phyloP scores from a whole-genome alignment of 371 early-diverging fungal genomes.

The Syncephalastrum racemosum region DNA sequence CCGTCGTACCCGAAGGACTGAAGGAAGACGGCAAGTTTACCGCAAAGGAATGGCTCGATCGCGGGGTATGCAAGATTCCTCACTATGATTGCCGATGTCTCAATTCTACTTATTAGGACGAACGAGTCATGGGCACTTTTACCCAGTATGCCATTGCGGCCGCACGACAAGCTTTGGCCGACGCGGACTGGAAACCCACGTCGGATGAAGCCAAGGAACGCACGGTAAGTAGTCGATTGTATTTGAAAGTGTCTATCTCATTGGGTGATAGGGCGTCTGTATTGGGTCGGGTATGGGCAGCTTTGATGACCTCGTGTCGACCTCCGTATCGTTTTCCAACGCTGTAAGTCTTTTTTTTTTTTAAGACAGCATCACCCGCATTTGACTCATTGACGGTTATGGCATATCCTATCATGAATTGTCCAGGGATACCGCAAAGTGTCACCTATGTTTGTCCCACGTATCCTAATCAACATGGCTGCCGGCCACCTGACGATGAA shows the following conservation, averaged over 20 bases:
- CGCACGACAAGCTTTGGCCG: constrained; percentile 82
- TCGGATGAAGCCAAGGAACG: constrained; percentile 58
- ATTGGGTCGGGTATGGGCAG: constrained; percentile 93
- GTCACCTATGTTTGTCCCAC: constrained; percentile 90
- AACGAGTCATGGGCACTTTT: constrained; percentile 76
- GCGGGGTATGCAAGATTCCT: constrained; percentile 50
- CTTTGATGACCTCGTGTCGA: constrained; percentile 78
- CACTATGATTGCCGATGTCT: not conserved
- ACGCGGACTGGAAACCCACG: constrained; percentile 70
- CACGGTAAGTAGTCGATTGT: constrained; percentile 35
- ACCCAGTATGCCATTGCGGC: constrained; percentile 89
- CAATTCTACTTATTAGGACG: constrained; percentile 55
- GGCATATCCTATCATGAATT: not conserved
- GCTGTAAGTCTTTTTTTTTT: constrained; percentile 40
- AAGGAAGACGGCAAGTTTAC: constrained; percentile 62
- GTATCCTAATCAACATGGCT: constrained; percentile 91
- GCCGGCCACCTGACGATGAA: constrained; percentile 91
- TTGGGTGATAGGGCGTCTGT: constrained; percentile 72
- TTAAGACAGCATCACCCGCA: not conserved
- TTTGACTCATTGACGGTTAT: not conserved
- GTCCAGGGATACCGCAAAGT: constrained; percentile 73
- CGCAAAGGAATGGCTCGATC: constrained; percentile 70
- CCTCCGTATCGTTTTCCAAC: constrained; percentile 50
- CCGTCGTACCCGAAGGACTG: constrained; percentile 61
- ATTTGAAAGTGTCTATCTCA: constrained; percentile 36